Conservation (phyloP, 163 green algal genomes). For the Chlorella variabilis region DNA sequence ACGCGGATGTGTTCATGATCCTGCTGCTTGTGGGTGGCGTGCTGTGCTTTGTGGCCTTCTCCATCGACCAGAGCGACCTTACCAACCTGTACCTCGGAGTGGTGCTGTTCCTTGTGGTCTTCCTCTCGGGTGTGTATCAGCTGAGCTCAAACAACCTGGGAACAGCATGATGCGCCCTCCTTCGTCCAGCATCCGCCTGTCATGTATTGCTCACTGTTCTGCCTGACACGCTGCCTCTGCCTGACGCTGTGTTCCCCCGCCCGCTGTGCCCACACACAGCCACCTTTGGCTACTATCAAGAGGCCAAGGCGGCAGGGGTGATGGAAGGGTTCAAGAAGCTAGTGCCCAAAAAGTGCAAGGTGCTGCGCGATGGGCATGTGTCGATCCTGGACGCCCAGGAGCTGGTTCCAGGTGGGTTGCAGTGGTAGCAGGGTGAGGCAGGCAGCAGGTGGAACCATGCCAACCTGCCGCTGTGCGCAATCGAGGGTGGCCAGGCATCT, state of each 20-base stretch:
- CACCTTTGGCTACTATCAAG: constrained; percentile 77
- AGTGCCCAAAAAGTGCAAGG: constrained; percentile 79
- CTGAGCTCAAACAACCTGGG: no score
- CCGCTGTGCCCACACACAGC: no score
- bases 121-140: constrained; percentile 57
- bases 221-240: no score
- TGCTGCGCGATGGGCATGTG: constrained; percentile 66
- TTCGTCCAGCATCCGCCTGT: no score
- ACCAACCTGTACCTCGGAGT: constrained; percentile 81
- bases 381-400: constrained; percentile 57
- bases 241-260: no score
- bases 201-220: no score
- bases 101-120: constrained; percentile 74
- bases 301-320: constrained; percentile 69
- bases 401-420: constrained; percentile 53
- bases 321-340: constrained; percentile 83
- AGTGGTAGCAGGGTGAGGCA: no score
- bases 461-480: no score
- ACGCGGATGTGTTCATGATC: constrained; percentile 81
- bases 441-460: no score
- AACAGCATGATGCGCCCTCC: no score
- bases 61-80: constrained; percentile 66
- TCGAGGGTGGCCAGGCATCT: no score
- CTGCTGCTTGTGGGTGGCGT: constrained; percentile 72
- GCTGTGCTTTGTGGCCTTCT: constrained; percentile 82